These are phyloP conservation scores for Cryptococcus amylolentus DNA, from an alignment of 1,284 basidiomycete genomes.

Conservation along the genomic window DNA sequence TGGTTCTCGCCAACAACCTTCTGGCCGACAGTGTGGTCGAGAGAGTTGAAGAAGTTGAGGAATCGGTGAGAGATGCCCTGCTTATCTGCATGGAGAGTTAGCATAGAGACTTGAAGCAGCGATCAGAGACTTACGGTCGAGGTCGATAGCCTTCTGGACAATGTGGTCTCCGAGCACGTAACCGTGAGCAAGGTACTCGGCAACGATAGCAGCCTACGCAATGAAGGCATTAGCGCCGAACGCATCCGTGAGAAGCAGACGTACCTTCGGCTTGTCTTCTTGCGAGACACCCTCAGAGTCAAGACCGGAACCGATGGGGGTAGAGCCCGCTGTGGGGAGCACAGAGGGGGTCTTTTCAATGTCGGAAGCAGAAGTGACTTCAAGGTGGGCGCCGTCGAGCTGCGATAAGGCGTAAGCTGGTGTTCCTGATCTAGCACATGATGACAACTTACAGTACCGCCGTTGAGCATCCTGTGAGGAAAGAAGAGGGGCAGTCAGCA, in stretches of 20 bases:
- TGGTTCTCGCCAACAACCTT: slow-evolving; percentile 52
- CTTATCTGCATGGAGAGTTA: slow-evolving; percentile 55
- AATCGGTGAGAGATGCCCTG: slow-evolving; percentile 84
- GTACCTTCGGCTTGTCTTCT: slow-evolving; percentile 52
- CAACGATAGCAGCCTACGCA: slow-evolving; percentile 59
- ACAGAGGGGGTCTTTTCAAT: slow-evolving; percentile 34
- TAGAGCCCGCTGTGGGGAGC: slow-evolving; percentile 36
- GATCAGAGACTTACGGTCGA: slow-evolving; percentile 63
- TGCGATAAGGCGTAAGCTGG: slow-evolving; percentile 7
- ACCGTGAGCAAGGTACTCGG: slow-evolving; percentile 79
- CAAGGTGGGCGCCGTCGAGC: slow-evolving; percentile 51
- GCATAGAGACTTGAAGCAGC: not conserved
- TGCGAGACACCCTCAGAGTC: slow-evolving; percentile 31
- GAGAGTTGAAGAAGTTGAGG: slow-evolving; percentile 66
- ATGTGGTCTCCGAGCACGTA: slow-evolving; percentile 75
- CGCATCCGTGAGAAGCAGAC: slow-evolving; percentile 8
- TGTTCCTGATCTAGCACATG: not conserved
- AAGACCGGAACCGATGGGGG: slow-evolving; percentile 35
- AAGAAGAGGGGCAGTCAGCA: not conserved
- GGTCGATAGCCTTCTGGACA: slow-evolving; percentile 78
- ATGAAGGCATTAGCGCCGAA: slow-evolving; percentile 9
- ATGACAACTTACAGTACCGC: slow-evolving; percentile 44
- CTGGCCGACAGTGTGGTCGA: slow-evolving; percentile 68
- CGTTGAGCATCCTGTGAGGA: slow-evolving; percentile 43
- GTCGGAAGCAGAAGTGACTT: slow-evolving; percentile 46